These are phyloP conservation scores for Suillus discolor DNA, from an alignment of 768 basidiomycete species.

Conservation along the genomic window DNA sequence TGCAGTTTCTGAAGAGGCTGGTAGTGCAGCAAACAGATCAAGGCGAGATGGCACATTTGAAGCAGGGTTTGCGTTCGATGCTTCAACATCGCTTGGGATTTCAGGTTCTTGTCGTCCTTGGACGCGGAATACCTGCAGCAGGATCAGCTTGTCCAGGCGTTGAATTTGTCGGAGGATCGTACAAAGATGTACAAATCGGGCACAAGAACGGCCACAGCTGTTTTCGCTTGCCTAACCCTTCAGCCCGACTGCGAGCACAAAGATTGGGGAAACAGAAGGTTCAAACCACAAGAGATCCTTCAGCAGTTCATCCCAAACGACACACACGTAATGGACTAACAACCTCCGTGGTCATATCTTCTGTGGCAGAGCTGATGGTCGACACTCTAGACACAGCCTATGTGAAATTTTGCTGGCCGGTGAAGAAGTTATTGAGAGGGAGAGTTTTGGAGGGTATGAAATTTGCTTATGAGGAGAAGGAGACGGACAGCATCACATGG, in stretches of 20 bases:
- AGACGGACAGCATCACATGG: too few species aligned
- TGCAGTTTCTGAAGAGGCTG: background rate
- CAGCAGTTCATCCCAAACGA: constrained; percentile 11
- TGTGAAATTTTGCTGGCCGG: too few species aligned
- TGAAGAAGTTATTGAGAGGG: too few species aligned
- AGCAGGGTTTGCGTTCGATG: constrained; percentile 20
- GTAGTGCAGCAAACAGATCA: constrained; percentile 19
- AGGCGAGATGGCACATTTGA: constrained; percentile 5
- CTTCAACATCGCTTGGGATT: constrained; percentile 25
- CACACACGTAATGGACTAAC: too few species aligned
- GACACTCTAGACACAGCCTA: too few species aligned
- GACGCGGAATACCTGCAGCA: constrained; percentile 20
- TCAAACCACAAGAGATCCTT: constrained; percentile 2
- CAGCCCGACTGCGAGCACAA: background rate
- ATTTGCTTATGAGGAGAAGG: too few species aligned
- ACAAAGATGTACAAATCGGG: constrained; percentile 11
- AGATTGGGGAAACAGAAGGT: background rate
- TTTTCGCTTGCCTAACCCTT: constrained; percentile 10
- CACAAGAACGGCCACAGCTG: constrained; percentile 11
- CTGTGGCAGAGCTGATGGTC: too few species aligned
- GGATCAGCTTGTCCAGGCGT: constrained; percentile 13
- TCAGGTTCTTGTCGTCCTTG: constrained; percentile 30
- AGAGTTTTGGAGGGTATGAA: too few species aligned
- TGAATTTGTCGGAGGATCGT: constrained; percentile 15
- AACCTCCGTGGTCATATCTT: too few species aligned